A percentile compares a stretch with the other conserved stretches of the same genome.
Conservation (phyloP, 2,329 filamentous ascomycete genomes). For the Clarireedia hainanense region DNA sequence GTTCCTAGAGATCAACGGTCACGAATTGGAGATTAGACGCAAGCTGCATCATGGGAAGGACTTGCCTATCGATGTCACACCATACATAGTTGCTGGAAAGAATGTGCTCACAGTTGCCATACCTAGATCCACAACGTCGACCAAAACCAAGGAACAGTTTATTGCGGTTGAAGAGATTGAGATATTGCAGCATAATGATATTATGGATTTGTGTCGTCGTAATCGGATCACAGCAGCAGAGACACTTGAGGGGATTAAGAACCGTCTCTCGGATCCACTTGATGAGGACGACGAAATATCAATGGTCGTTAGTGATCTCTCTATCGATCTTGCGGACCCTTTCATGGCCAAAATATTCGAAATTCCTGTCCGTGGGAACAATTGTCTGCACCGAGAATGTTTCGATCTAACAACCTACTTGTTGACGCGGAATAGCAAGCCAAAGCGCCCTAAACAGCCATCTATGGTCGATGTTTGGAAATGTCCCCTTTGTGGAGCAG, state of each 20-base stretch:
- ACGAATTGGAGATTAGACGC: conserved; percentile 46
- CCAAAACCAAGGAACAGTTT: conserved; percentile 40
- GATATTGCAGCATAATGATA: conserved; percentile 38
- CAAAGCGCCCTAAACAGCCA: conserved; percentile 42
- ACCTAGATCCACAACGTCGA: conserved; percentile 26
- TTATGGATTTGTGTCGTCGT: conserved; percentile 35
- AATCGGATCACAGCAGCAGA: conserved; percentile 37
- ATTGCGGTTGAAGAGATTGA: conserved; percentile 65
- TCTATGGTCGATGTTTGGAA: conserved; percentile 66
- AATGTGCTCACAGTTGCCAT: conserved; percentile 21
- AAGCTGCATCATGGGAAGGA: conserved; percentile 70
- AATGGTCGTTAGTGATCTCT: conserved; percentile 49
- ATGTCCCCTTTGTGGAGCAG: conserved; percentile 74
- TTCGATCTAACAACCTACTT: conserved; percentile 86
- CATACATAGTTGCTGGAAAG: conserved; percentile 27
- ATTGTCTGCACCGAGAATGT: conserved; percentile 74
- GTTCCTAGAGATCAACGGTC: conserved; percentile 60
- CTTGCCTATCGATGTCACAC: conserved; percentile 66
- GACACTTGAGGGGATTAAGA: conserved; percentile 51
- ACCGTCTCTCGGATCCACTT: conserved; percentile 34
- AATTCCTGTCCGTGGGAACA: conserved; percentile 60
- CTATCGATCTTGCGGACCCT: conserved; percentile 58
- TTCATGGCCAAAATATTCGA: conserved; percentile 58
- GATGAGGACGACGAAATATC: conserved; percentile 48
- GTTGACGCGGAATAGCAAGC: conserved; percentile 45